Evolutionary conservation across 768 basidiomycete genomes (phyloP).

Genomic region (Boletus rubropictus): DNA sequence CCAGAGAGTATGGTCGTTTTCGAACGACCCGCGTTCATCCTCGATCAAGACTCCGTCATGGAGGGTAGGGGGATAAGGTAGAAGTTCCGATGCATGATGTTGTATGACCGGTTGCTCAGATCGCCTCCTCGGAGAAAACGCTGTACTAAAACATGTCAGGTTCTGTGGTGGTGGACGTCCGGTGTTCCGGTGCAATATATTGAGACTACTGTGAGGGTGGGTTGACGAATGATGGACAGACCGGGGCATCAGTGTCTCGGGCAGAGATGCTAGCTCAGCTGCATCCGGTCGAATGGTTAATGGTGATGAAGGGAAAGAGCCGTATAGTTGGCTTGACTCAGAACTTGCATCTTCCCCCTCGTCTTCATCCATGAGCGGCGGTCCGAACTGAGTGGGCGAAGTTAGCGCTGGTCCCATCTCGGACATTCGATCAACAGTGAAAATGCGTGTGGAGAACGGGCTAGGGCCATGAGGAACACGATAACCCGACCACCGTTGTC

Average conservation of each 20-base stretch:
- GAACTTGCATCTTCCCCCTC: conserved; percentile 13
- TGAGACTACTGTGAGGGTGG: neutral
- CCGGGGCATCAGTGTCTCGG: neutral
- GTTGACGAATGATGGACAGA: neutral
- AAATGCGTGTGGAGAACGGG: conserved; percentile 19
- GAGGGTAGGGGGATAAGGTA: neutral
- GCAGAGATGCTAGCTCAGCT: neutral
- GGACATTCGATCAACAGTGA: conserved; percentile 17
- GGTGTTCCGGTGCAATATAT: neutral
- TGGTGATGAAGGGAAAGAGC: conserved; percentile 9
- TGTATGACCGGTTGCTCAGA: neutral
- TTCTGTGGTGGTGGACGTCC: conserved; percentile 1
- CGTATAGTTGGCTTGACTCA: conserved; percentile 10
- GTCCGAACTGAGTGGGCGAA: conserved; percentile 21
- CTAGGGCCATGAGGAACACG: conserved; percentile 24
- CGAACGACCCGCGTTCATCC: neutral
- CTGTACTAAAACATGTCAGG: neutral
- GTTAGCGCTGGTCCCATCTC: conserved; percentile 18
- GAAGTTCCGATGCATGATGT: neutral
- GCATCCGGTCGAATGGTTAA: conserved; percentile 2
- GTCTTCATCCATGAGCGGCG: conserved; percentile 15
- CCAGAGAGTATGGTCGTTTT: neutral
- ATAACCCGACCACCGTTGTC: conserved; percentile 26
- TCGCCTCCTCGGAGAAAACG: neutral
- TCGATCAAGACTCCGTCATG: neutral